phyloP scores from a whole-genome alignment of 176 grass and related monocot species.

The Hordeum marinum region DNA sequence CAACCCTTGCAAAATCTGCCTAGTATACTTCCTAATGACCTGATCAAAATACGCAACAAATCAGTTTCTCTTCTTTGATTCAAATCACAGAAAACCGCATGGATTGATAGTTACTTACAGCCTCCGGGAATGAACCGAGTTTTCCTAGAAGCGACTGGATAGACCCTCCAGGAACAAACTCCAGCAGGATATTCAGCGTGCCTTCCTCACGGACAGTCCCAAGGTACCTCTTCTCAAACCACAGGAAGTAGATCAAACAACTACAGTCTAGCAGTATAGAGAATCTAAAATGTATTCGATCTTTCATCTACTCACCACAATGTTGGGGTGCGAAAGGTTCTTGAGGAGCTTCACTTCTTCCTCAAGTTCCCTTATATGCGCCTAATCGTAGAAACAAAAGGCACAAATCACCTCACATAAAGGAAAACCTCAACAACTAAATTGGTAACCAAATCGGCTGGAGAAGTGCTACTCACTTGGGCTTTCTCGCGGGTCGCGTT shows the following conservation, averaged over 20 bases:
- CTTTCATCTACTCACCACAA: conserved; percentile 69
- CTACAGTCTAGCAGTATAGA: background rate
- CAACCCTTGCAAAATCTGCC: conserved; percentile 87
- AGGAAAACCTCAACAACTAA: background rate
- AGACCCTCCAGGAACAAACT: conserved; percentile 98
- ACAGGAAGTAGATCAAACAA: conserved; percentile 20
- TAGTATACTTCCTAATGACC: conserved; percentile 98
- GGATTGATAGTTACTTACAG: conserved; percentile 52
- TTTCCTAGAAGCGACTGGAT: conserved; percentile 92
- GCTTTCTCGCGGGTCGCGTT: conserved; percentile 88
- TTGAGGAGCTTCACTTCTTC: conserved; percentile 99
- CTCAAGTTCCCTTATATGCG: conserved; percentile 90
- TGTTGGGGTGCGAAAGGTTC: conserved; percentile 90
- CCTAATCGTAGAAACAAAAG: conserved; percentile 39
- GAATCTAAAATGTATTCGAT: background rate
- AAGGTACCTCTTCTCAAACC: conserved; percentile 74
- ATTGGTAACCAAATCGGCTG: background rate
- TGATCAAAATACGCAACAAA: conserved; percentile 32
- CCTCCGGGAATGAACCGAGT: conserved; percentile 89
- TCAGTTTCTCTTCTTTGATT: conserved; percentile 5
- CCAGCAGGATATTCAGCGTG: conserved; percentile 85
- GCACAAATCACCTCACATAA: background rate
- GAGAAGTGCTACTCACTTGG: conserved; percentile 55
- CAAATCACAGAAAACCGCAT: background rate
- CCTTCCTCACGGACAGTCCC: conserved; percentile 87